phyloP scores from a whole-genome alignment of 345 rosid genomes.

The Brassica nigra region DNA sequence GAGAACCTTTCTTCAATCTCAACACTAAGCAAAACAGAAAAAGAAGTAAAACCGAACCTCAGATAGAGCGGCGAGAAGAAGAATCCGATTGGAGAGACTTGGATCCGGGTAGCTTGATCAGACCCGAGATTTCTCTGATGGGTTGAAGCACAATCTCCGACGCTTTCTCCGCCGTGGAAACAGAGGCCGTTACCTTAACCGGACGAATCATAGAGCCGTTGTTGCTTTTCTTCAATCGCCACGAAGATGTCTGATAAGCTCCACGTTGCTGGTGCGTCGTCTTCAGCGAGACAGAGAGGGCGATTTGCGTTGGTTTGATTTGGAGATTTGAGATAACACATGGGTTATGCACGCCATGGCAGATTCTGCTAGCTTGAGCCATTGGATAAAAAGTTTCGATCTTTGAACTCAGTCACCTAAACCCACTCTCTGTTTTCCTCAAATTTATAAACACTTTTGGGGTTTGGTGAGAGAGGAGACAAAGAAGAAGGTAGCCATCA shows the following conservation, averaged over 20 bases:
- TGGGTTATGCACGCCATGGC: constrained; percentile 45
- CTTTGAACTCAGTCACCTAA: neutral
- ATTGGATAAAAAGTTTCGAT: constrained; percentile 26
- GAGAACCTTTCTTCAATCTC: neutral
- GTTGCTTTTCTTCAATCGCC: constrained; percentile 38
- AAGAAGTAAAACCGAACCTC: constrained; percentile 48
- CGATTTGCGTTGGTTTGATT: constrained; percentile 35
- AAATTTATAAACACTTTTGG: constrained; percentile 2
- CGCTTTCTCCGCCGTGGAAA: constrained; percentile 64
- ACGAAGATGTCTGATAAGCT: constrained; percentile 35
- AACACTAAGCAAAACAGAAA: neutral
- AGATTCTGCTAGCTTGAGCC: constrained; percentile 66
- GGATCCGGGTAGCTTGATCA: constrained; percentile 84
- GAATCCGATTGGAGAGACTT: constrained; percentile 89
- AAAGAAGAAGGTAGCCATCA: constrained; percentile 17
- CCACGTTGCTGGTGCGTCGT: constrained; percentile 34
- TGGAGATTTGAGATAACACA: constrained; percentile 38
- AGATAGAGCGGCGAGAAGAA: constrained; percentile 91
- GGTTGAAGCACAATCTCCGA: constrained; percentile 83
- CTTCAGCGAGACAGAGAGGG: constrained; percentile 45
- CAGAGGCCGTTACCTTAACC: constrained; percentile 56
- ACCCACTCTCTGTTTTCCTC: neutral
- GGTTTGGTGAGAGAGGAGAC: constrained; percentile 29
- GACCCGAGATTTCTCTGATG: constrained; percentile 81
- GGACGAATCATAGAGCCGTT: constrained; percentile 19